Base-by-base conservation (phyloP, 75 land plant species). In the Pinus albicaulis region DNA sequence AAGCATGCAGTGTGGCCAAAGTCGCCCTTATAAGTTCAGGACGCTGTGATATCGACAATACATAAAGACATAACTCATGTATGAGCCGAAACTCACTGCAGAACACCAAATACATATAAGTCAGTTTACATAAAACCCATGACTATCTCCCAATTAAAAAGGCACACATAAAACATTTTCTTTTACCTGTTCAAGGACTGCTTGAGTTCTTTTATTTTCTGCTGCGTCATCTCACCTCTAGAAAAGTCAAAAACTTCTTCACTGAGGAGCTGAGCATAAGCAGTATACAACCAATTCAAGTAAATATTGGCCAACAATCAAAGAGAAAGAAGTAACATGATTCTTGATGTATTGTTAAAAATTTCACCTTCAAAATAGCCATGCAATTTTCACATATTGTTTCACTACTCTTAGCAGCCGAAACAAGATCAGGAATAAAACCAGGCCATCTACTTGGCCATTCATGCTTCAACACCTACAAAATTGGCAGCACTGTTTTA, bases 221-320 rank as follows among this genome's bases (percentile, higher is more conserved):
- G 89, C 57, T 98, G 98, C 7, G 98, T 98, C 99, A 98, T 87
- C 76, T 98, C 98, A 24, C 99, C 99, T 61, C 92, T 86, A 61
- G 99, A 98, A 72, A 98, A 98, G 78, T 98, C 98, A 86, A 95
- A 98, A 23, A 98, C 99, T 74, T 98, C 99, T 83, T 98, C 99
- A 80, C 98, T 98, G 19, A 98, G 84, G 70, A 98, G 94, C 99
- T 98, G 93, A 56, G 16, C 73, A 24, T 12, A 26, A 44, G 41
- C 16, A 69, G 36, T 22, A 31, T 19, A 52, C 6, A 24, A 14
- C 3, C 11, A 13, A n/a, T 68, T 38, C 4, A 28, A 3, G 7
- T 44, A n/a, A 63, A 28, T 34, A 6, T 68, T 68, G 20, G 41
- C 53, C 53, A 7, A 38, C 12, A 38, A 63, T 13, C 14, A 31